Conservation (phyloP, 768 basidiomycete species). For the Rhizopogon vulgaris region DNA sequence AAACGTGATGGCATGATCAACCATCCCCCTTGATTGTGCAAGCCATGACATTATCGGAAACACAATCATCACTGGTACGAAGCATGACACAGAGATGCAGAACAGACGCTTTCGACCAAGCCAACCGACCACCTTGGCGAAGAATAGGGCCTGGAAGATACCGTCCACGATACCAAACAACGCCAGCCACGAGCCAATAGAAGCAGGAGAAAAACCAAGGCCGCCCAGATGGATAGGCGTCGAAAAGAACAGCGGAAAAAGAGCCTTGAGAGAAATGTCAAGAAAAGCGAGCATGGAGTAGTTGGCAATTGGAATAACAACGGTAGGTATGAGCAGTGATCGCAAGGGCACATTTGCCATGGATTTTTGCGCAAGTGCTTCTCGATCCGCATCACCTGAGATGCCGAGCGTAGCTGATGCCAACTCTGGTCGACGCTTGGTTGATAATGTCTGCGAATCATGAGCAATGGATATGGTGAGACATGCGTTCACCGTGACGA, state of each 20-base stretch:
- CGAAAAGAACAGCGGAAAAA: slow-evolving; percentile 41
- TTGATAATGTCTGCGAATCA: neutral
- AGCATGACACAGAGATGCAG: slow-evolving; percentile 30
- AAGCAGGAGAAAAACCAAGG: slow-evolving; percentile 31
- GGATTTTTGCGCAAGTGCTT: neutral
- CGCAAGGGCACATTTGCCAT: slow-evolving; percentile 22
- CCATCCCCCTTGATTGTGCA: slow-evolving; percentile 25
- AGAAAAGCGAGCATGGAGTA: slow-evolving; percentile 37
- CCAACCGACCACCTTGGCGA: slow-evolving; percentile 31
- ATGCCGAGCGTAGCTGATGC: no score
- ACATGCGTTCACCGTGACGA: neutral
- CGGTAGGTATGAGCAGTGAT: slow-evolving; percentile 24
- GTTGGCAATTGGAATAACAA: slow-evolving; percentile 37
- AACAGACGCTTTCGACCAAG: slow-evolving; percentile 39
- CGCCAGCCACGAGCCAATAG: slow-evolving; percentile 35
- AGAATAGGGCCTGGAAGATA: slow-evolving; percentile 33
- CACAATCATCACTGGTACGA: slow-evolving; percentile 32
- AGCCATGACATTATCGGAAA: slow-evolving; percentile 42
- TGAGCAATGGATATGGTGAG: no score
- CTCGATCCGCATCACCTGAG: neutral
- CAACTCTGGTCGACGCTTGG: neutral
- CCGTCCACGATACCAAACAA: slow-evolving; percentile 32
- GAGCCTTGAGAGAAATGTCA: slow-evolving; percentile 32
- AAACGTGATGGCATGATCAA: slow-evolving; percentile 31
- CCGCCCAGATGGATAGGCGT: slow-evolving; percentile 39